Evolutionary conservation across 139 green algal species (phyloP).

Genomic region (Closterium sp.): DNA sequence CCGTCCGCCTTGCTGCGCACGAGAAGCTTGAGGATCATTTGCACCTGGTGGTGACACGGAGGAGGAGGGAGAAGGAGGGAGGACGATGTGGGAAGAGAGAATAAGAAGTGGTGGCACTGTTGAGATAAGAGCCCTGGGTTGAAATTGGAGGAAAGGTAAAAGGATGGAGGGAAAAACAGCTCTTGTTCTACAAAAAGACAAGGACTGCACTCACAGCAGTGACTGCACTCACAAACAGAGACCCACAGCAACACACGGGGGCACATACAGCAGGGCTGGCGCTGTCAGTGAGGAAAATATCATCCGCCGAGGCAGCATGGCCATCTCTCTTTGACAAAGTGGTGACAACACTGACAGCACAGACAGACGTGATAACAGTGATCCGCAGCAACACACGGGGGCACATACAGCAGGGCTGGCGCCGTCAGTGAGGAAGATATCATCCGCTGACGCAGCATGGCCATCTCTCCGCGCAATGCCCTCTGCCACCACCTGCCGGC

Average conservation of each 20-base stretch:
- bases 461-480: conserved; percentile 77
- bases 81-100: no score
- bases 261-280: conserved; percentile 58
- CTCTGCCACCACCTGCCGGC: conserved; percentile 59
- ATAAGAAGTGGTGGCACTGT: no score
- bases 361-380: no score
- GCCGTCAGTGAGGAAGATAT: conserved; percentile 87
- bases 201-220: no score
- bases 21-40: conserved; percentile 39
- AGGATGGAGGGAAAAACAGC: no score
- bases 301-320: conserved; percentile 58
- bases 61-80: neutral
- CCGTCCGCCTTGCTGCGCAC: conserved; percentile 29
- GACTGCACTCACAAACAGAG: no score
- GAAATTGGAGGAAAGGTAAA: no score
- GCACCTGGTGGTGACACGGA: neutral
- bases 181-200: no score
- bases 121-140: no score
- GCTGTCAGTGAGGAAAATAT: conserved; percentile 86
- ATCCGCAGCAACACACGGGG: neutral
- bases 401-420: conserved; percentile 57
- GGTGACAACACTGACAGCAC: no score
- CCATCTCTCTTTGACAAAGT: conserved; percentile 75
- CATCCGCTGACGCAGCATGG: conserved; percentile 57
- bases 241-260: no score